Percentiles rank a stretch among this genome's conserved stretches.
Conservation (phyloP, 257 asterid species). For the Voacanga thouarsii region DNA sequence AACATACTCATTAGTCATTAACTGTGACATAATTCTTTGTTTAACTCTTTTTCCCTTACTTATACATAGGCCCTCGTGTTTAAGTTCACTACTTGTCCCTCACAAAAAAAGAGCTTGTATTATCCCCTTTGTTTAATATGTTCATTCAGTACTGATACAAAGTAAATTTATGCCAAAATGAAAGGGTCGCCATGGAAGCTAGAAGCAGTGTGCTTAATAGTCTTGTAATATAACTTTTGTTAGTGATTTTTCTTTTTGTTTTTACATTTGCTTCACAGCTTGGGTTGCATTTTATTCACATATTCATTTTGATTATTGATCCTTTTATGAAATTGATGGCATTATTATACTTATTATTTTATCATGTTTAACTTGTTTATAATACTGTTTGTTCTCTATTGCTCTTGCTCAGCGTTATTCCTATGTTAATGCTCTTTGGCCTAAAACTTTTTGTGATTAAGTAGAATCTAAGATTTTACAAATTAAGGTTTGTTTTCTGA, state of each 20-base stretch:
- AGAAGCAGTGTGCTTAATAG: neutral
- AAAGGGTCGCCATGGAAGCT: neutral
- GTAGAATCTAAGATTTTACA: neutral
- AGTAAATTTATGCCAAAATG: neutral
- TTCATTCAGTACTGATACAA: neutral
- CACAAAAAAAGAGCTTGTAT: neutral
- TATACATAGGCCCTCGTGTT: neutral
- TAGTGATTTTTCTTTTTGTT: neutral
- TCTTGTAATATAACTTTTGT: neutral
- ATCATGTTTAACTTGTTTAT: no score
- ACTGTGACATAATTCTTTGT: neutral
- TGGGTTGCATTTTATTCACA: neutral
- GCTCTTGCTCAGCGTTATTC: neutral
- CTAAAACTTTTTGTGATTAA: neutral
- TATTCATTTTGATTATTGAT: neutral
- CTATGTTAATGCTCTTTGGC: neutral
- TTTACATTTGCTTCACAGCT: neutral
- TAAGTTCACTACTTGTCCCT: neutral
- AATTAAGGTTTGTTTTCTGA: slow-evolving; percentile 18
- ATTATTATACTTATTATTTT: neutral
- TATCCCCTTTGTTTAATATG: neutral
- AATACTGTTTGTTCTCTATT: neutral
- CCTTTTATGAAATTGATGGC: neutral
- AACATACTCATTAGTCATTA: neutral
- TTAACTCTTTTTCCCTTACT: neutral